A percentile compares a stretch with the other conserved stretches of the same genome.
These are phyloP conservation scores for Pterulicium gracile DNA, from an alignment of 1,284 basidiomycete species.

Conservation along the genomic window DNA sequence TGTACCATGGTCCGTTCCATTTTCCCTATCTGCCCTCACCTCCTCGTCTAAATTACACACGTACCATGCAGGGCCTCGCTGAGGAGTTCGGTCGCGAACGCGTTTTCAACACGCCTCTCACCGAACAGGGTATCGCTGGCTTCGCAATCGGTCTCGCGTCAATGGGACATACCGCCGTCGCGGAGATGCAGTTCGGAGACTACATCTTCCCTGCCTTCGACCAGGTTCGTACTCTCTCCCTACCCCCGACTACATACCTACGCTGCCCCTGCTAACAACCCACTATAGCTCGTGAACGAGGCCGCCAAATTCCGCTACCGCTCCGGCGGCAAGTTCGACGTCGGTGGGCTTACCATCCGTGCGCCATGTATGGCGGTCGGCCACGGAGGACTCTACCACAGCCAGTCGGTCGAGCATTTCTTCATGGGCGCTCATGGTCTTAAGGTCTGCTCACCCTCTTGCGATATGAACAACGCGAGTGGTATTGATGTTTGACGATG, in stretches of 20 bases:
- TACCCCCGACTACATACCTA: conserved; percentile 4
- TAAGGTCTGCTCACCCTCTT: conserved; percentile 44
- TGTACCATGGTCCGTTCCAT: conserved; percentile 58
- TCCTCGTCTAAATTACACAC: conserved; percentile 1
- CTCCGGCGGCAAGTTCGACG: conserved; percentile 76
- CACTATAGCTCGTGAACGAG: conserved; percentile 79
- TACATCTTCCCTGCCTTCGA: conserved; percentile 91
- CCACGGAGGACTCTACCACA: conserved; percentile 90
- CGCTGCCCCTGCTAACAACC: conserved; percentile 12
- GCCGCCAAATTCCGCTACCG: conserved; percentile 91
- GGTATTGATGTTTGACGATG: neutral
- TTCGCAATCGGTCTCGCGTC: conserved; percentile 88
- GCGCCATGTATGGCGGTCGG: conserved; percentile 85
- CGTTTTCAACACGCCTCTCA: conserved; percentile 92
- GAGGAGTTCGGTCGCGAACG: conserved; percentile 90
- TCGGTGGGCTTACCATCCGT: conserved; percentile 80
- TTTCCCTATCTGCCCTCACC: conserved; percentile 3
- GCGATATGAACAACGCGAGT: no score
- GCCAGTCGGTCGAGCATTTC: conserved; percentile 89
- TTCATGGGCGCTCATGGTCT: conserved; percentile 87
- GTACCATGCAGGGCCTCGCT: conserved; percentile 57
- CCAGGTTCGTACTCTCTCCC: conserved; percentile 39
- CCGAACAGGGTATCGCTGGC: conserved; percentile 91
- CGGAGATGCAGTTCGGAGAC: conserved; percentile 85
- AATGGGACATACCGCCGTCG: conserved; percentile 92